Percentiles rank a stretch among this genome's conserved stretches.
phyloP scores from a whole-genome alignment of 106 monocot genomes.

The Alisma plantagoaquatica region DNA sequence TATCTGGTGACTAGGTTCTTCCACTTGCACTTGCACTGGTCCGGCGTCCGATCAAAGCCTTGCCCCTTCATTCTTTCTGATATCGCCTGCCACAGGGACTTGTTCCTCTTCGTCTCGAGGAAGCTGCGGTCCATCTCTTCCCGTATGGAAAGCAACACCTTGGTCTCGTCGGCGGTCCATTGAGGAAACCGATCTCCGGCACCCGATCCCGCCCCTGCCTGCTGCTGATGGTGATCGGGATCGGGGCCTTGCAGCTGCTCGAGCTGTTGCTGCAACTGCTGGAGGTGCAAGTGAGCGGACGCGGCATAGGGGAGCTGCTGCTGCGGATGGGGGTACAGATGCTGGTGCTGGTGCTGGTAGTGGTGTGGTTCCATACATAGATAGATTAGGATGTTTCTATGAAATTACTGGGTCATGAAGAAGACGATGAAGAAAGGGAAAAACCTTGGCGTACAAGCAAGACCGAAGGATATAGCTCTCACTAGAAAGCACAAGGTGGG shows the following conservation, averaged over 20 bases:
- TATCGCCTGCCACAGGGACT: slow-evolving; percentile 56
- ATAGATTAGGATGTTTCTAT: background rate
- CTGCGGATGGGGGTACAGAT: background rate
- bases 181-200: slow-evolving; percentile 67
- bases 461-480: background rate
- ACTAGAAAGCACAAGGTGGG: slow-evolving; percentile 1
- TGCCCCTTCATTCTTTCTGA: slow-evolving; percentile 33
- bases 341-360: background rate
- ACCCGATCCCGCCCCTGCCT: slow-evolving; percentile 7
- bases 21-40: slow-evolving; percentile 99
- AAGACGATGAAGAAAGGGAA: background rate
- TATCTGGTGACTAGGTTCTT: slow-evolving; percentile 91
- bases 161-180: slow-evolving; percentile 66
- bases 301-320: background rate
- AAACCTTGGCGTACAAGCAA: background rate
- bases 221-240: background rate
- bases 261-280: background rate
- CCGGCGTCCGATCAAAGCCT: slow-evolving; percentile 62
- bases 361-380: background rate
- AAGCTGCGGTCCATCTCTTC: slow-evolving; percentile 61
- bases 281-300: background rate
- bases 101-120: slow-evolving; percentile 73
- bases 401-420: background rate
- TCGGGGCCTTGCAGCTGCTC: background rate
- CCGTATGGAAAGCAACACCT: slow-evolving; percentile 42